Percentiles rank a stretch among this genome's conserved stretches.
phyloP scores from a whole-genome alignment of 805 yeast genomes.

The Sugiyamaella lignohabitans region DNA sequence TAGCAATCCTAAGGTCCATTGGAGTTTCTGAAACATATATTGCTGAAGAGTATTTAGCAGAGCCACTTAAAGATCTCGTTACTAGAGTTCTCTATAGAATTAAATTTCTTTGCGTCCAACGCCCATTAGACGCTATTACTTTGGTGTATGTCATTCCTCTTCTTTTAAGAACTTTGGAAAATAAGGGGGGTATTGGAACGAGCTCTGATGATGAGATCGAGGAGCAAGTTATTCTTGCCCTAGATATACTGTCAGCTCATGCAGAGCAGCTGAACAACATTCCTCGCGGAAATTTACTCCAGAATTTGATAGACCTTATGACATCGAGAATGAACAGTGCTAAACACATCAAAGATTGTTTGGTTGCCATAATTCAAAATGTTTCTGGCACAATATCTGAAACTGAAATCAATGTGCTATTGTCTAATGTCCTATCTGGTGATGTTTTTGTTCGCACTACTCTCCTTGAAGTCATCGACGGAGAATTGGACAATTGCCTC shows the following conservation, averaged over 20 bases:
- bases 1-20: slow-evolving; percentile 58
- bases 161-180: slow-evolving; percentile 55
- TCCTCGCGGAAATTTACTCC: slow-evolving; percentile 62
- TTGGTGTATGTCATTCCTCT: slow-evolving; percentile 73
- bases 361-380: slow-evolving; percentile 68
- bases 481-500: slow-evolving; percentile 49
- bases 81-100: slow-evolving; percentile 68
- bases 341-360: slow-evolving; percentile 76
- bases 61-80: slow-evolving; percentile 47
- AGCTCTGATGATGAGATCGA: slow-evolving; percentile 74
- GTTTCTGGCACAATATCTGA: slow-evolving; percentile 55
- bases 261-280: slow-evolving; percentile 46
- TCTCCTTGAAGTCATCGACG: slow-evolving; percentile 75
- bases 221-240: slow-evolving; percentile 70
- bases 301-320: slow-evolving; percentile 59
- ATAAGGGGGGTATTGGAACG: slow-evolving; percentile 44
- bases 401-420: slow-evolving; percentile 52
- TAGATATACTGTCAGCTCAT: slow-evolving; percentile 59
- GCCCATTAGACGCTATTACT: slow-evolving; percentile 60
- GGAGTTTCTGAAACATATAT: slow-evolving; percentile 36
- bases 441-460: slow-evolving; percentile 70
- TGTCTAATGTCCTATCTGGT: slow-evolving; percentile 52
- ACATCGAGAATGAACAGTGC: slow-evolving; percentile 63
- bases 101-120: slow-evolving; percentile 67
- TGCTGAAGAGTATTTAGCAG: slow-evolving; percentile 42